Evolutionary conservation across 2,329 filamentous ascomycete genomes (phyloP), one percentile per base, ranked within the genome.

Genomic region (Diaporthe eres): DNA sequence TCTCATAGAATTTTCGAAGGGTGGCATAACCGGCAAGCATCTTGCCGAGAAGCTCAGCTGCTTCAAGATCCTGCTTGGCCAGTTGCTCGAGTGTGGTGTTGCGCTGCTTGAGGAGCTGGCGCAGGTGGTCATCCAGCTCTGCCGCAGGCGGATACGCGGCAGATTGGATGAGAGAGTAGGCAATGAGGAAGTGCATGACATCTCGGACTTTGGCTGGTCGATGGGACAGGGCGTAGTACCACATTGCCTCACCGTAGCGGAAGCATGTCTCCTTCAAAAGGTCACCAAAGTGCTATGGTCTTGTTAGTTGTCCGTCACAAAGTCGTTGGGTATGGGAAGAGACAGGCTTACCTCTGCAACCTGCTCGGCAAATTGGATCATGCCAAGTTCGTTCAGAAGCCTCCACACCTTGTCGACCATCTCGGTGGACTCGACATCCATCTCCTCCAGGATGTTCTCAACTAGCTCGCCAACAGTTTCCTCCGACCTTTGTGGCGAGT

Each of bases 21-120:
- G 95, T 98, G 31, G 96, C 96, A 81, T 98, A 98, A 31, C 96
- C 96, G 82, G 94, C 97, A 13, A 98, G 91, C 85, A 96, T 93
- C 77, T 93, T 94, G 63, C 96, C 94, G 4, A 98, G 88, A 15
- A 98, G 90, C 79, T 94, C 90, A 12, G 96, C 96, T 10, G 95
- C 96, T 81, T 96, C 93, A 44, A 94, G 86, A 80, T 98, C 96
- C 72, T 93, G 89, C 37, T 90, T 89, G 8, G 94, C 94, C 72
- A 96, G 91, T 42, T 90, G 87, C 74, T 93, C 91, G 4, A 98
- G 88, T 0, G 94, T 93, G 19, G 90, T 85, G 79, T 93, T 93
- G 17, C 95, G 94, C 71, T 93, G 92, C 72, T 89, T 89, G 72
- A 98, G 89, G 55, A 98, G 88, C 19, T 89, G 87, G 73, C 88